Evolutionary conservation across 2,329 filamentous ascomycete genomes (phyloP), one percentile per base, ranked within the genome.

Genomic region (Trichoderma sp.): DNA sequence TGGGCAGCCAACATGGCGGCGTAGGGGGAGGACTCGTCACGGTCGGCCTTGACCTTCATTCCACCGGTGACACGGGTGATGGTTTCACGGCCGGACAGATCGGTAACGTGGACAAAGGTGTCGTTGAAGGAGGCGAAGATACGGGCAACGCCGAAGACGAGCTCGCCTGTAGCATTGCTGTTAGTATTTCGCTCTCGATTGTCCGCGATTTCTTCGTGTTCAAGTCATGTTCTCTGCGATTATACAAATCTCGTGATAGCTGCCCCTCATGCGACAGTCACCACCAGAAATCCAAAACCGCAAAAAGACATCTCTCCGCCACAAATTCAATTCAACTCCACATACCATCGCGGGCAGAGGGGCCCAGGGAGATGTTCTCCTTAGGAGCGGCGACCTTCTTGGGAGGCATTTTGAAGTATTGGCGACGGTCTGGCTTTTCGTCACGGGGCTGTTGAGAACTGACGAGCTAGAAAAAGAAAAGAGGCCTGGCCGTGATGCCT

Each of bases 1-100:
- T 99, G 96, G 76, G 96, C 96, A 86, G 96, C 96, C 92, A 99
- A 94, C 96, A 99, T 99, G 86, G 96, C 96, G 80, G 96, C 96
- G 89, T 99, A 99, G 79, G 96, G 96, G 77, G 96, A 98, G 80
- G 95, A 98, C 89, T 99, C 96, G 87, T 99, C 96, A 89, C 96
- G 95, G 82, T 99, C 94, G 85, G 94, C 94, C 92, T 99, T 99
- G 90, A 99, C 96, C 90, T 99, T 99, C 96, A 99, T 99, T 82
- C 96, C 96, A 87, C 96, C 96, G 80, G 96, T 99, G 78, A 99
- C 95, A 93, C 96, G 94, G 90, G 90, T 93, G 88, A 99, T 97
- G 86, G 96, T 99, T 92, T 99, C 96, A 86, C 96, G 96, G 87
- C 96, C 96, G 86, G 93, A 96, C 83, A 99, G 93, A 97, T 98